phyloP scores from a whole-genome alignment of 257 asterid species.

The Ilex asprella region DNA sequence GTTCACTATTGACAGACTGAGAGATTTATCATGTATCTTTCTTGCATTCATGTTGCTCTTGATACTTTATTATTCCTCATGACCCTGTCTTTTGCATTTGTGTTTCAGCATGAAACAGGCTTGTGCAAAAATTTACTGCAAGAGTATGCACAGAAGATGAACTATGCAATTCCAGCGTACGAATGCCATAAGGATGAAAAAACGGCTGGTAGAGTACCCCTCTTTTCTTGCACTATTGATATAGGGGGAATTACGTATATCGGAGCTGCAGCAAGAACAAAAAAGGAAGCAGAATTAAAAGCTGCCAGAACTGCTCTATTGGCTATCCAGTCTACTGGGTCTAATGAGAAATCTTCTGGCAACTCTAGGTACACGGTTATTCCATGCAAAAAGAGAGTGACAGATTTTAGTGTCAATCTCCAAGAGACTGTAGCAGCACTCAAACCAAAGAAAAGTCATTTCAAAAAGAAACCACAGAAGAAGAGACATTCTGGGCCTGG shows the following conservation, averaged over 20 bases:
- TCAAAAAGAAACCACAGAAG: slow-evolving; percentile 42
- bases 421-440: slow-evolving; percentile 52
- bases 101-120: slow-evolving; percentile 87
- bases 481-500: slow-evolving; percentile 23
- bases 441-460: slow-evolving; percentile 54
- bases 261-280: slow-evolving; percentile 76
- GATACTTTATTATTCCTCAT: not conserved
- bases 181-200: slow-evolving; percentile 44
- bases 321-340: slow-evolving; percentile 64
- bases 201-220: slow-evolving; percentile 23
- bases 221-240: slow-evolving; percentile 59
- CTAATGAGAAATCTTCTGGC: slow-evolving; percentile 21
- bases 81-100: slow-evolving; percentile 7
- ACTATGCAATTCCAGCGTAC: slow-evolving; percentile 69
- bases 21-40: too few species aligned
- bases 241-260: slow-evolving; percentile 72
- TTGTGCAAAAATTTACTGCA: slow-evolving; percentile 88
- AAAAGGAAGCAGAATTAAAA: slow-evolving; percentile 89
- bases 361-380: slow-evolving; percentile 59
- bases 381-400: slow-evolving; percentile 53
- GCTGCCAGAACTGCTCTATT: slow-evolving; percentile 93
- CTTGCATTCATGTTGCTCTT: not conserved
- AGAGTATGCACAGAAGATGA: slow-evolving; percentile 96
- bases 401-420: slow-evolving; percentile 41
- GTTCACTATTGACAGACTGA: too few species aligned